Evolutionary conservation across 768 basidiomycete species (phyloP), one percentile per base, ranked within the genome.

Genomic region (Mycena galericulata): DNA sequence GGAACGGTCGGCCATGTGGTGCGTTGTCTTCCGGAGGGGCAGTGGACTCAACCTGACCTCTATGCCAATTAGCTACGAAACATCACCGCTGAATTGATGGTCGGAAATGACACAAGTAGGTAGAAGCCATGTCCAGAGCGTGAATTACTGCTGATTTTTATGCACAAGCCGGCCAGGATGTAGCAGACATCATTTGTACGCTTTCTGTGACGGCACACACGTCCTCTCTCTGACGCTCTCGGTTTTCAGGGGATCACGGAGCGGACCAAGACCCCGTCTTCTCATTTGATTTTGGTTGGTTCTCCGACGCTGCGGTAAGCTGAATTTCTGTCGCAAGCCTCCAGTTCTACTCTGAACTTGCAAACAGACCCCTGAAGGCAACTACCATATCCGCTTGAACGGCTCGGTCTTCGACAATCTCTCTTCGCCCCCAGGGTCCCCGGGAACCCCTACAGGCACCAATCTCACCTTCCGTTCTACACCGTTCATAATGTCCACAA

Each of bases 321-420:
- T 6, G 9, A 17, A 12, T 30, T 2, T 14, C 18, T 36, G 55
- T 38, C 18, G 20, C 1, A 34, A 2, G 38, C 27, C 20, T 5
- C 49, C 18, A 18, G 4, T 15, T 1, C 2, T 3, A 27, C 46
- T 29, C 9, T 27, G 4, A 40, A 30, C 1, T 8, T 9, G 40
- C 29, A 26, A 14, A 3, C 27, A 64, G 63, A 66, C 57, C 2
- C 55, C 64, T 6, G 30, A 29, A 15, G 64, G 64, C 12, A 58
- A 65, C 38, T 65, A 65, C 46, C 55, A 58, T 15, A 30, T 65
- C 55, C 64, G 64, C 34, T 9, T 65, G 22, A 58, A 65, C 41
- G 64, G 46, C 20, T 49, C 55, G 7, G 47, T 58, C 27, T 65
- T 26, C 47, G 24, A 57, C 27, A 41, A 38, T 1, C 27, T 50